A percentile compares a stretch with the other conserved stretches of the same genome.
Evolutionary conservation across 331 rosid species (phyloP).

Genomic region (Acacia concinna): DNA sequence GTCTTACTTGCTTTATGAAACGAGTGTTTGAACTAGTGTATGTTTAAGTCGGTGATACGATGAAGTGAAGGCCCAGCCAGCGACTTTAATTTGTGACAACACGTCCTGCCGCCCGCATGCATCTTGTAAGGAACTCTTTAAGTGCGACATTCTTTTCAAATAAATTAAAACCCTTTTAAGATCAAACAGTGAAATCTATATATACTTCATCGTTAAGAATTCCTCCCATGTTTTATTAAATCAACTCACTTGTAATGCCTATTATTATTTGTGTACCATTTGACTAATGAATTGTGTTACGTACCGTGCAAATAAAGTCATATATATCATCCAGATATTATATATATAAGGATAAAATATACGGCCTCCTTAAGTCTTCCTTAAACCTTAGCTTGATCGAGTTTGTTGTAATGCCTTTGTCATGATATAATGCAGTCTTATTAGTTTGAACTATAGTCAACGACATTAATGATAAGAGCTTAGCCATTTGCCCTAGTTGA

Average conservation of each 20-base stretch:
- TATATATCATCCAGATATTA: neutral
- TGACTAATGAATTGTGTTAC: neutral
- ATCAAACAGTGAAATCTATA: neutral
- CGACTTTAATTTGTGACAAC: too few species aligned
- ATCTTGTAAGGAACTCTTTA: neutral
- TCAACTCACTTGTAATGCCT: neutral
- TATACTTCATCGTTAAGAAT: neutral
- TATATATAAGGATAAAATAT: neutral
- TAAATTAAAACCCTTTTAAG: neutral
- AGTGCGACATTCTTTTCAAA: neutral
- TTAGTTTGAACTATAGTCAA: neutral
- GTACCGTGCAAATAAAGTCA: neutral
- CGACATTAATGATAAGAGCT: neutral
- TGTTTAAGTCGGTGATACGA: neutral
- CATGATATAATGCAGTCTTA: neutral
- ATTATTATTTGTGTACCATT: neutral
- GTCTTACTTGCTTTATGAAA: neutral
- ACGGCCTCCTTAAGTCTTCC: neutral
- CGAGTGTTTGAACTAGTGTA: neutral
- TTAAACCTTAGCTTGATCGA: conserved; percentile 11
- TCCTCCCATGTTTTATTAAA: neutral
- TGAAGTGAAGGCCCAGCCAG: neutral
- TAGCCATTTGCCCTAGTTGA: neutral
- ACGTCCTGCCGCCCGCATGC: neutral
- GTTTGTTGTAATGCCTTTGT: neutral